A percentile compares a stretch with the other conserved stretches of the same genome.
Conservation (phyloP, 345 rosid genomes). For the Moringa oleifera region DNA sequence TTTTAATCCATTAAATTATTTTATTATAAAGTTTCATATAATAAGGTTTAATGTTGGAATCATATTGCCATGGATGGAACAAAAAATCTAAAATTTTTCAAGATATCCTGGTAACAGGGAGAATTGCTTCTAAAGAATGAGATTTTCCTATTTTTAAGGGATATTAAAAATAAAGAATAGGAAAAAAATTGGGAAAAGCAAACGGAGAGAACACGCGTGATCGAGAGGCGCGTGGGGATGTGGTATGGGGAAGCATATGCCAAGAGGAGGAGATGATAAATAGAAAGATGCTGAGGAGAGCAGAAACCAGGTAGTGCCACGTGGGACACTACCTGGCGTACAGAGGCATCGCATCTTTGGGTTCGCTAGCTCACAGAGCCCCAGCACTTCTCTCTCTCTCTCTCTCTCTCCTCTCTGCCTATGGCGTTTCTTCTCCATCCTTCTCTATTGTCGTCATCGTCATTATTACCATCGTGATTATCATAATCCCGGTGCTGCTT, state of each 20-base stretch:
- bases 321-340: conserved; percentile 61
- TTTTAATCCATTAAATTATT: too few species aligned
- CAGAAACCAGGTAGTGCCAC: conserved; percentile 44
- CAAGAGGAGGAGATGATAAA: conserved; percentile 10
- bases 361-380: conserved; percentile 7
- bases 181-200: background rate
- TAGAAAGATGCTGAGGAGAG: conserved; percentile 19
- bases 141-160: background rate
- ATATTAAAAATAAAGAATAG: too few species aligned
- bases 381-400: background rate
- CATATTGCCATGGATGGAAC: too few species aligned
- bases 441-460: conserved; percentile 5
- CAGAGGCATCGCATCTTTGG: conserved; percentile 48
- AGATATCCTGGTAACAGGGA: too few species aligned
- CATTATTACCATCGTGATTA: conserved; percentile 9
- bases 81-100: too few species aligned
- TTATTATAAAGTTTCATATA: too few species aligned
- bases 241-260: conserved; percentile 8
- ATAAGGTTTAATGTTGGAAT: too few species aligned
- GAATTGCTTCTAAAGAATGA: too few species aligned
- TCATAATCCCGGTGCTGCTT: conserved; percentile 1
- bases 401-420: background rate
- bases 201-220: background rate
- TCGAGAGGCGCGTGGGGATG: background rate
- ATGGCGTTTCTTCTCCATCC: conserved; percentile 17